Percentiles rank a stretch among this genome's conserved stretches.
phyloP scores from a whole-genome alignment of 2,329 filamentous ascomycete species.

The Sporothrix humicola region DNA sequence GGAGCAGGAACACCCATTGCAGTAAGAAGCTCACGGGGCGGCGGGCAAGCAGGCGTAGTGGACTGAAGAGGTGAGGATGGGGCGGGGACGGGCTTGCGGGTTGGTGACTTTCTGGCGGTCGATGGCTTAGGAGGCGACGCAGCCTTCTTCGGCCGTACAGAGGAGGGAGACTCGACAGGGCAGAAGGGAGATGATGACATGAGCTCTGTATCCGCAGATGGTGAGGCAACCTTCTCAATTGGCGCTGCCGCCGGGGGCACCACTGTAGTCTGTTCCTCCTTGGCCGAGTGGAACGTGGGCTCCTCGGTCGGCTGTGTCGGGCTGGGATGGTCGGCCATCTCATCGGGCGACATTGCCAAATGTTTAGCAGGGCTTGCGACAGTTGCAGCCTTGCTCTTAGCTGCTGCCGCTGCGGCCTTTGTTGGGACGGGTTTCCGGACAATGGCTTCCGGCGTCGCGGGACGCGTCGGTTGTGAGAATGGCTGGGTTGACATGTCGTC shows the following conservation, averaged over 20 bases:
- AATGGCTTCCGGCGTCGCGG: constrained; percentile 19
- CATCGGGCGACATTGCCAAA: constrained; percentile 29
- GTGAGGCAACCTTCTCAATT: not conserved
- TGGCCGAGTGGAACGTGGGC: constrained; percentile 51
- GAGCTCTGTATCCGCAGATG: constrained; percentile 26
- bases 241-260: constrained; percentile 27
- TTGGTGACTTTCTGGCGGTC: constrained; percentile 14
- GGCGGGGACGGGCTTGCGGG: constrained; percentile 18
- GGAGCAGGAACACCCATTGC: constrained; percentile 29
- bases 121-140: constrained; percentile 34
- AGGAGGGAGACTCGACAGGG: constrained; percentile 37
- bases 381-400: not conserved
- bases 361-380: constrained; percentile 32
- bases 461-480: constrained; percentile 19
- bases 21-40: constrained; percentile 34
- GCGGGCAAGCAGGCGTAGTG: constrained; percentile 37
- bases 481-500: constrained; percentile 25
- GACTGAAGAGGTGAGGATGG: constrained; percentile 37
- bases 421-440: not conserved
- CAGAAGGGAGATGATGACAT: constrained; percentile 35
- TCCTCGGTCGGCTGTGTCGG: constrained; percentile 45
- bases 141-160: constrained; percentile 33
- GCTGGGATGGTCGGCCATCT: constrained; percentile 38
- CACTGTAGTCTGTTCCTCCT: constrained; percentile 52
- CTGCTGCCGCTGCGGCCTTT: not conserved